phyloP scores from a whole-genome alignment of 2,329 filamentous ascomycete genomes.

The Elsinoe perseae region DNA sequence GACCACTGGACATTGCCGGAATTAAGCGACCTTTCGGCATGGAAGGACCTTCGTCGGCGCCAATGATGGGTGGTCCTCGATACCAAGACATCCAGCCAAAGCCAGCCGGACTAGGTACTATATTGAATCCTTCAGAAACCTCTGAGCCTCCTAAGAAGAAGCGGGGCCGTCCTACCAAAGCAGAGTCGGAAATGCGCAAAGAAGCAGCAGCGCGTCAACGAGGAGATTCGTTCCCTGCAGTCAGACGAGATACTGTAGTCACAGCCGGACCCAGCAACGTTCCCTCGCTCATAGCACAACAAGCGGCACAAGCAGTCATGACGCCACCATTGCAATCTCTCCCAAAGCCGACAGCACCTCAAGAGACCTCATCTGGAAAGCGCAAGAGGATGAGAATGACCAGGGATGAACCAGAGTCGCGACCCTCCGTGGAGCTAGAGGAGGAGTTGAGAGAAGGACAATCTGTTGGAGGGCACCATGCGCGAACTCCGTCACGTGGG shows the following conservation, averaged over 20 bases:
- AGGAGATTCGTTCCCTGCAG: conserved; percentile 33
- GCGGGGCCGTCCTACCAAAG: conserved; percentile 42
- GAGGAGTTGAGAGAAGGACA: not conserved
- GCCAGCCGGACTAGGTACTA: conserved; percentile 24
- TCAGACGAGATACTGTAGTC: conserved; percentile 12
- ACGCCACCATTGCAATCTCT: not conserved
- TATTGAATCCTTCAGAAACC: not conserved
- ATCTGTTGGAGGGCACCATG: not conserved
- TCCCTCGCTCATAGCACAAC: conserved; percentile 6
- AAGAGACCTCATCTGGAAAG: conserved; percentile 11
- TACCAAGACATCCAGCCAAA: conserved; percentile 37
- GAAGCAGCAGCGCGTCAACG: conserved; percentile 34
- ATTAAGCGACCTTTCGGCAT: conserved; percentile 26
- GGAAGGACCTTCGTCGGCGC: conserved; percentile 24
- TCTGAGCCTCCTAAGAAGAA: conserved; percentile 35
- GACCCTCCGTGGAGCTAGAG: not conserved
- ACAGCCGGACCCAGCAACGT: conserved; percentile 1
- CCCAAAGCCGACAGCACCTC: conserved; percentile 3
- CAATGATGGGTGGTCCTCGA: conserved; percentile 30
- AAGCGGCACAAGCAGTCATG: conserved; percentile 16
- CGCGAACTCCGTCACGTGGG: conserved; percentile 6
- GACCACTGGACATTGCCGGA: conserved; percentile 6
- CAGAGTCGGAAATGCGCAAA: conserved; percentile 38
- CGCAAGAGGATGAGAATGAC: conserved; percentile 9
- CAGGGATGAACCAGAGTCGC: not conserved